Evolutionary conservation across 2,329 filamentous ascomycete genomes (phyloP), one percentile per base, ranked within the genome.

Genomic region (Diplodia mutila): DNA sequence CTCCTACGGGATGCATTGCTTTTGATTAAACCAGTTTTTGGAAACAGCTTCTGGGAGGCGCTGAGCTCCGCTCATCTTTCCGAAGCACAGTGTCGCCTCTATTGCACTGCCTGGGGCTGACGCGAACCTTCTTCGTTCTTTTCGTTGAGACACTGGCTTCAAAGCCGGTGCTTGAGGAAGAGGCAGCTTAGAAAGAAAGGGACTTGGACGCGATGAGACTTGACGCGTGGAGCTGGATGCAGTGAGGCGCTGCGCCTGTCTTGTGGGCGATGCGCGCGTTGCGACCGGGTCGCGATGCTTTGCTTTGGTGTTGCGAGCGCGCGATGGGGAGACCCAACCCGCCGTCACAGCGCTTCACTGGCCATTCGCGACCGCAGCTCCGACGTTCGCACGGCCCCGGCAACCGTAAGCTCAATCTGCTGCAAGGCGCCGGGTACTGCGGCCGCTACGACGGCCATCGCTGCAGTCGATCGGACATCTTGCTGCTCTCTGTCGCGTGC

Each of bases 81-180:
- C 9, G 7, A 12, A 3, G 9, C 54, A 59, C 34, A 29, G 54
- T 59, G 54, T 59, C 54, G 37, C 54, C 23, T 29, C 9, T 59
- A 59, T 59, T 59, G 54, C 54, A 59, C 54, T 59, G 23, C 16
- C 34, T 59, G n/a, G 14, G 37, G 54, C 21, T 42, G 54, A 59
- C 37, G 54, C 54, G 37, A 59, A 11, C 11, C 5, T 11, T 59
- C 8, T 27, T 59, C 53, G 9, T 12, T 23, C 23, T 55, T 59
- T 59, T 59, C 54, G 54, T 59, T 46, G 23, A 4, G 25, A 4
- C 4, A 27, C 37, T 46, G 37, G 34, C 54, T 18, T 46, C 21
- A 16, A 29, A 3, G 34, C 54, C 8, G 54, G 32, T 18, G 5
- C 1, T 8, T 27, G 37, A 59, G 54, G 53, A 57, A 57, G 53